A percentile compares a stretch with the other conserved stretches of the same genome.
These are phyloP conservation scores for Maudiozyma bulderi DNA, from an alignment of 805 yeast genomes.

Conservation along the genomic window DNA sequence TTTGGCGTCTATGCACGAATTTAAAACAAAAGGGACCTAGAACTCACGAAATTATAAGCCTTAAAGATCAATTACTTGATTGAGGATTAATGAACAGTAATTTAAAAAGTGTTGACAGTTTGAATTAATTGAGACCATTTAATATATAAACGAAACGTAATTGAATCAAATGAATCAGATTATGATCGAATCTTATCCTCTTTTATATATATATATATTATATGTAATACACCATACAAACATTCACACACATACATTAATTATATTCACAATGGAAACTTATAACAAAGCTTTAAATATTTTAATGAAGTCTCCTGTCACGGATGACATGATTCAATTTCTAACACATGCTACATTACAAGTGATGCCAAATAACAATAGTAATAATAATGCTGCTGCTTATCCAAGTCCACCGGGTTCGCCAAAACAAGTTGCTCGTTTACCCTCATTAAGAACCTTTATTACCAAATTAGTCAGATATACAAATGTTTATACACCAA, in stretches of 20 bases:
- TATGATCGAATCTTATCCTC: too few species aligned
- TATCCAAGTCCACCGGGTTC: slow-evolving; percentile 24
- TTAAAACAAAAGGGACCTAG: too few species aligned
- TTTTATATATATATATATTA: too few species aligned
- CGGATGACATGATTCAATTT: slow-evolving; percentile 66
- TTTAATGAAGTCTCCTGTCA: slow-evolving; percentile 55
- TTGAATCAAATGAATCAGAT: too few species aligned
- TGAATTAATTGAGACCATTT: too few species aligned
- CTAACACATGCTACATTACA: slow-evolving; percentile 57
- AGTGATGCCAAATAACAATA: slow-evolving; percentile 46
- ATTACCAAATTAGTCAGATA: slow-evolving; percentile 61
- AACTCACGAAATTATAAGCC: too few species aligned
- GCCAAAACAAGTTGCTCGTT: slow-evolving; percentile 18
- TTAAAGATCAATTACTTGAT: too few species aligned
- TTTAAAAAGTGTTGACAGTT: too few species aligned
- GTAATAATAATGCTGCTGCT: slow-evolving; percentile 11
- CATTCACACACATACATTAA: not conserved
- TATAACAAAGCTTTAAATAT: slow-evolving; percentile 48
- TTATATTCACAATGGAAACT: slow-evolving; percentile 12
- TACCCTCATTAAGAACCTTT: slow-evolving; percentile 67
- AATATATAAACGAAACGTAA: too few species aligned
- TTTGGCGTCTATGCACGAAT: too few species aligned
- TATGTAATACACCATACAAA: not conserved
- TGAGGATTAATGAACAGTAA: too few species aligned
- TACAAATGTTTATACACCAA: slow-evolving; percentile 74